Evolutionary conservation across 2,329 filamentous ascomycete species (phyloP).

Genomic region (Ascochyta pisi): DNA sequence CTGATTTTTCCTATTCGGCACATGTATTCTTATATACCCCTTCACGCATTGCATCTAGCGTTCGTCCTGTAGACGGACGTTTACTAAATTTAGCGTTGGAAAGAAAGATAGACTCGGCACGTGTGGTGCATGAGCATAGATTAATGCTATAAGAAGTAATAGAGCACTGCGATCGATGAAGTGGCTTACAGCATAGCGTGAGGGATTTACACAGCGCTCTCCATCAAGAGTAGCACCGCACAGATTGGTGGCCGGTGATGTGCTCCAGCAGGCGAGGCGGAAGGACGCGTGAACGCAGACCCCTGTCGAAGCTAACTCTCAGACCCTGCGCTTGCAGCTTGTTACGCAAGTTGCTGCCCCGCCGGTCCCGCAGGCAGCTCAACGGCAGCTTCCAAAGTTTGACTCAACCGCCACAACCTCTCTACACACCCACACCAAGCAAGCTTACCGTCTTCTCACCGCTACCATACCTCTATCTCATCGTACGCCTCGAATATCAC

Average conservation of each 20-base stretch:
- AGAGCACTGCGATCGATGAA: not conserved
- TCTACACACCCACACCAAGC: not conserved
- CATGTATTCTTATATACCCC: slow-evolving; percentile 20
- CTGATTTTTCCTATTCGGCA: slow-evolving; percentile 1
- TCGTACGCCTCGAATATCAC: not conserved
- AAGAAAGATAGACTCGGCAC: slow-evolving; percentile 6
- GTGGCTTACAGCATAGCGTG: not conserved
- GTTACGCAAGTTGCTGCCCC: slow-evolving; percentile 10
- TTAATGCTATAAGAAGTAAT: slow-evolving; percentile 11
- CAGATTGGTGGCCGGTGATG: not conserved
- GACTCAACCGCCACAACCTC: slow-evolving; percentile 12
- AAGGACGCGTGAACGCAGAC: slow-evolving; percentile 1
- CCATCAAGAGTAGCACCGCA: not conserved
- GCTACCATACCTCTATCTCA: not conserved
- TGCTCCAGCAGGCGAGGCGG: not conserved
- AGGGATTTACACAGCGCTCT: not conserved
- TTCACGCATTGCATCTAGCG: slow-evolving; percentile 13
- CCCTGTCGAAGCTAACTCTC: slow-evolving; percentile 11
- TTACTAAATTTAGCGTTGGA: not conserved
- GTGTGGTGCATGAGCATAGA: slow-evolving; percentile 12
- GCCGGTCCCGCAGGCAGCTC: slow-evolving; percentile 18
- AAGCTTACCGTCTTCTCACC: not conserved
- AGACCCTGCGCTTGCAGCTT: slow-evolving; percentile 13
- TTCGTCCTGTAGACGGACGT: slow-evolving; percentile 7
- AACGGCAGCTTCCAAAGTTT: slow-evolving; percentile 15